Conservation (phyloP, 1,284 basidiomycete genomes). For the Trichosporon sp. region DNA sequence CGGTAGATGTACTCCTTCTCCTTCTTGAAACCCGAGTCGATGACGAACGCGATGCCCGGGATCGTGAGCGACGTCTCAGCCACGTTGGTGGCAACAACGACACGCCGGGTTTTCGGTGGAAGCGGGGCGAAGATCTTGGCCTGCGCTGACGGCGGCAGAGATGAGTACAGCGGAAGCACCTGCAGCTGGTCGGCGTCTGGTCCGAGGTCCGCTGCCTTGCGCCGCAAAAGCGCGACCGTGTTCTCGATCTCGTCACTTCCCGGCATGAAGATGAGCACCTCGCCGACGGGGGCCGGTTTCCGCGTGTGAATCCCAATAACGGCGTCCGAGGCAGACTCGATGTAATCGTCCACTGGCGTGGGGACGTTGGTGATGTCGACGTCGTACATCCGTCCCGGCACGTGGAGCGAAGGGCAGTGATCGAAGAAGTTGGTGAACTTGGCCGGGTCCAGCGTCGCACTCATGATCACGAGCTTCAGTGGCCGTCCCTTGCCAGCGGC, state of each 20-base stretch:
- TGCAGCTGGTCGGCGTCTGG: slow-evolving; percentile 60
- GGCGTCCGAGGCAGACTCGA: slow-evolving; percentile 81
- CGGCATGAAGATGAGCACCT: slow-evolving; percentile 91
- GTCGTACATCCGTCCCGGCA: slow-evolving; percentile 90
- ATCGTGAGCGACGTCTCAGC: slow-evolving; percentile 99
- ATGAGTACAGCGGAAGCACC: slow-evolving; percentile 76
- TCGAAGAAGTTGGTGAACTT: slow-evolving; percentile 87
- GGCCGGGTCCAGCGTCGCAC: slow-evolving; percentile 90
- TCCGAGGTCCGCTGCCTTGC: slow-evolving; percentile 64
- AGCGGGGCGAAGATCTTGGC: slow-evolving; percentile 69
- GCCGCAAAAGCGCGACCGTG: slow-evolving; percentile 66
- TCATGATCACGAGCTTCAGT: slow-evolving; percentile 94
- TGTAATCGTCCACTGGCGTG: slow-evolving; percentile 73
- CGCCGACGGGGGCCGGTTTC: slow-evolving; percentile 62
- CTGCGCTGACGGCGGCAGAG: slow-evolving; percentile 73
- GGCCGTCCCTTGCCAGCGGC: slow-evolving; percentile 44
- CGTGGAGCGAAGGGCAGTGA: slow-evolving; percentile 76
- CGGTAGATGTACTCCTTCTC: slow-evolving; percentile 80
- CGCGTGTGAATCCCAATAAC: slow-evolving; percentile 86
- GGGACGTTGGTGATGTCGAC: slow-evolving; percentile 75
- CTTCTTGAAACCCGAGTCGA: slow-evolving; percentile 93
- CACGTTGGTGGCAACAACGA: slow-evolving; percentile 91
- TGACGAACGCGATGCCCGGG: slow-evolving; percentile 89
- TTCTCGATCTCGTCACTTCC: slow-evolving; percentile 95
- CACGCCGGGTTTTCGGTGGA: slow-evolving; percentile 70